Percentiles rank a stretch among this genome's conserved stretches.
Conservation (phyloP, 371 early-diverging fungal genomes). For the Mitosporidium daphniae region DNA sequence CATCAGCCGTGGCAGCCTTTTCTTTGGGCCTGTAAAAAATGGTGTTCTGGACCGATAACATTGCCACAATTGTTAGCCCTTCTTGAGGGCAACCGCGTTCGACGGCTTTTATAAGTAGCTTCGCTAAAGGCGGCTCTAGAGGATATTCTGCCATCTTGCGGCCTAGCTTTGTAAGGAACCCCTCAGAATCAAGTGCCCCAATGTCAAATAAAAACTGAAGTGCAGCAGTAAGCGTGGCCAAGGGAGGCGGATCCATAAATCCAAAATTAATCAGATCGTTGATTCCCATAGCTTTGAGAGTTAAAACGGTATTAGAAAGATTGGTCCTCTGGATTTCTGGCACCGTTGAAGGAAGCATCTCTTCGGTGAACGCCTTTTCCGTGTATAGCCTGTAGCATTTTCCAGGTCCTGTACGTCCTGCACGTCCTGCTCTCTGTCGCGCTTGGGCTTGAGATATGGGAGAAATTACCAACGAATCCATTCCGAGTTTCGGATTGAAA, state of each 20-base stretch:
- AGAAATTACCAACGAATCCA: conserved; percentile 5
- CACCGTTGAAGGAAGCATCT: conserved; percentile 10
- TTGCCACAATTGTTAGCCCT: background rate
- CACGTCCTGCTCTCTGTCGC: conserved; percentile 14
- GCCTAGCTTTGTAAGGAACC: background rate
- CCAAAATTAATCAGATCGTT: conserved; percentile 4
- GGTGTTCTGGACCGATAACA: background rate
- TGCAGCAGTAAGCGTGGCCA: background rate
- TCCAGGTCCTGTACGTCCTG: conserved; percentile 16
- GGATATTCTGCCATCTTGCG: background rate
- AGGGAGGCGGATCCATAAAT: conserved; percentile 4
- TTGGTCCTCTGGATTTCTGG: conserved; percentile 16
- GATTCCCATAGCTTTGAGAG: conserved; percentile 11
- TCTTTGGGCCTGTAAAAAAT: background rate
- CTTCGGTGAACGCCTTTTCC: conserved; percentile 9
- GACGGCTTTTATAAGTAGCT: background rate
- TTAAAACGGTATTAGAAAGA: conserved; percentile 10
- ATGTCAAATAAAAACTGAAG: background rate
- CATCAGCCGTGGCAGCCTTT: background rate
- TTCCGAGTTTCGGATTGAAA: conserved; percentile 6
- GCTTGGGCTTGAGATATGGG: conserved; percentile 11
- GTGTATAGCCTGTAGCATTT: conserved; percentile 17
- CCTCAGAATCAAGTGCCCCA: background rate
- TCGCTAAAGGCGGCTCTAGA: background rate
- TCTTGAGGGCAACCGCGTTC: background rate